A percentile compares a stretch with the other conserved stretches of the same genome.
Conservation (phyloP, 1,139 yeast genomes). For the Kodamaea ohmeri region DNA sequence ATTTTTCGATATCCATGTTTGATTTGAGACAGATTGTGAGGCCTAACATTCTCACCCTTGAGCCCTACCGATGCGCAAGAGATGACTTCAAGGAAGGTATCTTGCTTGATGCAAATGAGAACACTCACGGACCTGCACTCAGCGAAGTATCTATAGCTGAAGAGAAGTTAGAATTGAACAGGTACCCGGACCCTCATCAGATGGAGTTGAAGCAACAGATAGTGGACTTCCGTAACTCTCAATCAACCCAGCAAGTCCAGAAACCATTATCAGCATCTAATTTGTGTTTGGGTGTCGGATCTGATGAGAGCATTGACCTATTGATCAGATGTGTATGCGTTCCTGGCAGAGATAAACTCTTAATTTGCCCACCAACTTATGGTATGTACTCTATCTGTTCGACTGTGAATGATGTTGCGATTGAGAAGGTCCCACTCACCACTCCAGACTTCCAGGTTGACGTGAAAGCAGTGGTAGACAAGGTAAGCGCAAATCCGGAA, state of each 20-base stretch:
- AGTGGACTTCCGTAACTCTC: conserved; percentile 62
- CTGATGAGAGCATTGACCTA: conserved; percentile 93
- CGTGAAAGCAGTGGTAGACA: conserved; percentile 50
- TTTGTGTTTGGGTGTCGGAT: conserved; percentile 91
- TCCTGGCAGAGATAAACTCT: conserved; percentile 79
- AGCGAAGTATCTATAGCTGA: conserved; percentile 25
- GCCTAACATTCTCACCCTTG: conserved; percentile 76
- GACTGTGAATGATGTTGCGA: conserved; percentile 77
- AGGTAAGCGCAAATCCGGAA: conserved; percentile 51
- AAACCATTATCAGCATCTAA: conserved; percentile 59
- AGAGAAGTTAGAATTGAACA: conserved; percentile 54
- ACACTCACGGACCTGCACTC: conserved; percentile 87
- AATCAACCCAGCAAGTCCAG: not conserved
- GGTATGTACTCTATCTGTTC: conserved; percentile 97
- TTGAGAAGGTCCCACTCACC: conserved; percentile 64
- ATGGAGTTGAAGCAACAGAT: conserved; percentile 69
- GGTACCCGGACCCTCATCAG: conserved; percentile 98
- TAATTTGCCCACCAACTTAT: conserved; percentile 93
- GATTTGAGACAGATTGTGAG: conserved; percentile 63
- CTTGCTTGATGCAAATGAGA: conserved; percentile 91
- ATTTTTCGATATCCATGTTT: conserved; percentile 24
- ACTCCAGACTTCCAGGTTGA: conserved; percentile 66
- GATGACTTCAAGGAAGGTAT: conserved; percentile 72
- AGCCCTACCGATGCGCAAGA: conserved; percentile 94
- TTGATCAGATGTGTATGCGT: conserved; percentile 78